Base-by-base conservation (phyloP, 139 green algal genomes). In the Coelastrella sp. region DNA sequence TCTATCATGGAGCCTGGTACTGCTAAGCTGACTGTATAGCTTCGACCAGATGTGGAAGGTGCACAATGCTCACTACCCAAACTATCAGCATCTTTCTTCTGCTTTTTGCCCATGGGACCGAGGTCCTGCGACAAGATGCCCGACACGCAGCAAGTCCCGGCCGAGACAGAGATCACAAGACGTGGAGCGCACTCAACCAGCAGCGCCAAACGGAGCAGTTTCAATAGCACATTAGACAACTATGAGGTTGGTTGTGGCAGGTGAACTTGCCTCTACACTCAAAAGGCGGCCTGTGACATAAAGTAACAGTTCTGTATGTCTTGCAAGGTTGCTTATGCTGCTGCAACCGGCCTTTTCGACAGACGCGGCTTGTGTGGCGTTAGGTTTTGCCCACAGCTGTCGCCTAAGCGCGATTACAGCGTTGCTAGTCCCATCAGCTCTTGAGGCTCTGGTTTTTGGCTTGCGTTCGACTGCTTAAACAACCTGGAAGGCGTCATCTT, bases 1-100 rank as follows among this genome's bases (percentile, higher is more conserved):
- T 97, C 96, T 0, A 98, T 95, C 32, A 97, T 95, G 0, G 96
- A 97, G 11, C 94, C 95, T 3, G 95, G 92, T 0, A 98, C 90
- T 3, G 95, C 96, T n/a, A 98, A 92, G 16, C 92, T 97, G 7
- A 98, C 73, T 0, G 96, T 98, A 80, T 88, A 92, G 16, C 80
- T 82, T 20, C 92, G 87, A 22, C 73, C 87, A 60, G 87, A 61
- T 5, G 75, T 85, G 14, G 77, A 80, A 58, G 73, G 75, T 22
- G 17, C 22, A 47, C 22, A 47, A 47, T 47, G 32, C 32, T 79
- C 71, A 47, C 3, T 5, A 5, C 20, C 74, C 64, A 23, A 56
- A 59, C 22, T 74, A 76, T 64, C 86, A 73, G 58, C n/a, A 14
- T 10, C 86, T 76, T 14, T 17, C 22, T 32, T 68, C n/a, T 83